phyloP scores from a whole-genome alignment of 345 rosid species.

The Anastatica hierochuntica region DNA sequence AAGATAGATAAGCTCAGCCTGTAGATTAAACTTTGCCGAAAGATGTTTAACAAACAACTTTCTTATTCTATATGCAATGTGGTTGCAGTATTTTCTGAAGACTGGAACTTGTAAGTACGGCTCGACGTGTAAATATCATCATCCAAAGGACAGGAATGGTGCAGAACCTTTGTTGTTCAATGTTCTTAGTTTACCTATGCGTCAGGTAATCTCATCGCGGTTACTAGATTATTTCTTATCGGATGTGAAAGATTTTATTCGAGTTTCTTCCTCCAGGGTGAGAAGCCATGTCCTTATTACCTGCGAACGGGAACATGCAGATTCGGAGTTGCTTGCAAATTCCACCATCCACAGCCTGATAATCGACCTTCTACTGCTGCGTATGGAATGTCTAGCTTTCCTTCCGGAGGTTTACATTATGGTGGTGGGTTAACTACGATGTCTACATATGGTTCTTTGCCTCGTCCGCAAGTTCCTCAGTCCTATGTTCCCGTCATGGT shows the following conservation, averaged over 20 bases:
- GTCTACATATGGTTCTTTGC: constrained; percentile 48
- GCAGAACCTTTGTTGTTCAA: constrained; percentile 66
- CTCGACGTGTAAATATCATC: constrained; percentile 76
- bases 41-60: not conserved
- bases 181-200: constrained; percentile 61
- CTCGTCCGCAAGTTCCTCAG: constrained; percentile 42
- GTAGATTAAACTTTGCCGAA: no score
- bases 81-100: constrained; percentile 62
- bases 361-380: constrained; percentile 35
- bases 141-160: constrained; percentile 78
- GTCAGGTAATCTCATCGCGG: constrained; percentile 37
- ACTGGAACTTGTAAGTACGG: constrained; percentile 86
- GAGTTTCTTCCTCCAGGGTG: constrained; percentile 37
- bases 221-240: not conserved
- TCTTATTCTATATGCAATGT: not conserved
- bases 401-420: constrained; percentile 46
- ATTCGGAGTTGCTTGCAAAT: constrained; percentile 73
- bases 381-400: constrained; percentile 34
- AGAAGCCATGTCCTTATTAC: constrained; percentile 69
- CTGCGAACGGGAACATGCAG: constrained; percentile 65
- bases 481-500: constrained; percentile 49
- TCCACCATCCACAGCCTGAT: constrained; percentile 75
- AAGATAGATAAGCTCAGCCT: no score
- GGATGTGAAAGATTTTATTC: constrained; percentile 8
- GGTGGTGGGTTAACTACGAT: constrained; percentile 47